Base-by-base conservation (phyloP, 1,284 basidiomycete species). In the Moesziomyces antarcticus region DNA sequence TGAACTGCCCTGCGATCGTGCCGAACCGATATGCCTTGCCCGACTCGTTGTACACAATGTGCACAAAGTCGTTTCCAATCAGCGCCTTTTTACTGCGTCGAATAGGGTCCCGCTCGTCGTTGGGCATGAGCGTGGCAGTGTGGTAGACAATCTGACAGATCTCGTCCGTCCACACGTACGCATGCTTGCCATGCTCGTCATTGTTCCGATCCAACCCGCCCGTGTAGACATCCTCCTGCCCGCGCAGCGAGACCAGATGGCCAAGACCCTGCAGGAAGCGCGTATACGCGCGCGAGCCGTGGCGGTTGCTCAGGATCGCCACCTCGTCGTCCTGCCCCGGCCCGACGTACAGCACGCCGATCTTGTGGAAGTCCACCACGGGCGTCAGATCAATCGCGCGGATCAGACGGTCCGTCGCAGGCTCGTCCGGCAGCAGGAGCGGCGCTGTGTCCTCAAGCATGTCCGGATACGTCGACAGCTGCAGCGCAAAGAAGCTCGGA, bases 111-210 rank as follows among this genome's bases (percentile, higher is more conserved):
- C 56, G 61, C 40, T 57, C 56, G 42, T 73, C 54, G 59, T 80
- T 79, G n/a, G 97, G 97, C 97, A 99, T 99, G 86, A 99, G 90
- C 1, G 97, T 99, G 3, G 96, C 92, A 1, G 94, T 92, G 85
- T 99, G 97, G 85, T 93, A 99, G 54, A 97, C 88, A 63, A 97
- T 90, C 83, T 99, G 97, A 18, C 92, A 91, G 46, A 97, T 95
- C 80, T 97, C 94, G 85, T 99, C 94, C 91, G 94, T 95, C 95
- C 96, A 99, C 0, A 95, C 94, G 81, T 99, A 99, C 14, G 82
- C 82, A 43, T 82, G 81, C 66, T 81, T 82, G 43, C 82, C 82
- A 51, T 84, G 82, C 51, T 98, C 93, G 83, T 98, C 94, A 77
- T 91, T 90, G 72, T 92, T 90, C 6, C 92, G 89, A 83, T 96